phyloP scores from a whole-genome alignment of 257 asterid genomes.

The Fraxinus excelsior region DNA sequence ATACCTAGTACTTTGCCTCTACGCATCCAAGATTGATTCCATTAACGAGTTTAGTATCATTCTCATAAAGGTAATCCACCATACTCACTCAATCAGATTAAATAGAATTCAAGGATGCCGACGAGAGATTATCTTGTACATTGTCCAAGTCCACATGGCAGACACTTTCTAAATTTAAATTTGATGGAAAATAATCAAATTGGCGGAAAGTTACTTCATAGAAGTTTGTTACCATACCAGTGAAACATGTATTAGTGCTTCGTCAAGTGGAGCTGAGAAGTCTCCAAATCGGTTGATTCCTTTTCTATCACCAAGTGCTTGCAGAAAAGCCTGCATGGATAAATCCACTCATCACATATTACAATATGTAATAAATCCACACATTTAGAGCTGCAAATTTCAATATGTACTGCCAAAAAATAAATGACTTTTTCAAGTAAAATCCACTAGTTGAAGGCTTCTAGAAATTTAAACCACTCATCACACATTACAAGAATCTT shows the following conservation, averaged over 20 bases:
- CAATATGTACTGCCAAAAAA: not conserved
- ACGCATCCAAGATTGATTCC: not conserved
- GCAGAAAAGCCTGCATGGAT: constrained; percentile 70
- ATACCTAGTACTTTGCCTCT: not conserved
- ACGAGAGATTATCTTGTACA: not conserved
- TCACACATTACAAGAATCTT: not conserved
- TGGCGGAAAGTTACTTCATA: not conserved
- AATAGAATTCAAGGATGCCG: not conserved
- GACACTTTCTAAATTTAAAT: not conserved
- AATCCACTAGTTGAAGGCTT: no score
- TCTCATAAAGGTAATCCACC: not conserved
- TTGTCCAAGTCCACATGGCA: not conserved
- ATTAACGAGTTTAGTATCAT: not conserved
- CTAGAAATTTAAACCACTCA: not conserved
- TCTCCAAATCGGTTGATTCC: constrained; percentile 94
- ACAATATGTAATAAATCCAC: no score
- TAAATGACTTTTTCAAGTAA: no score
- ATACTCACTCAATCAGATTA: not conserved
- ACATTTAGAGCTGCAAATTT: not conserved
- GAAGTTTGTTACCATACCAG: constrained; percentile 54
- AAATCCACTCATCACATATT: not conserved
- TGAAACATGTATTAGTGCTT: constrained; percentile 89
- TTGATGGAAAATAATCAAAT: not conserved
- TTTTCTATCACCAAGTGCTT: constrained; percentile 93
- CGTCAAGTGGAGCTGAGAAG: constrained; percentile 96